These are phyloP conservation scores for Capronia coronata DNA, from an alignment of 2,329 filamentous ascomycete genomes.

Conservation along the genomic window DNA sequence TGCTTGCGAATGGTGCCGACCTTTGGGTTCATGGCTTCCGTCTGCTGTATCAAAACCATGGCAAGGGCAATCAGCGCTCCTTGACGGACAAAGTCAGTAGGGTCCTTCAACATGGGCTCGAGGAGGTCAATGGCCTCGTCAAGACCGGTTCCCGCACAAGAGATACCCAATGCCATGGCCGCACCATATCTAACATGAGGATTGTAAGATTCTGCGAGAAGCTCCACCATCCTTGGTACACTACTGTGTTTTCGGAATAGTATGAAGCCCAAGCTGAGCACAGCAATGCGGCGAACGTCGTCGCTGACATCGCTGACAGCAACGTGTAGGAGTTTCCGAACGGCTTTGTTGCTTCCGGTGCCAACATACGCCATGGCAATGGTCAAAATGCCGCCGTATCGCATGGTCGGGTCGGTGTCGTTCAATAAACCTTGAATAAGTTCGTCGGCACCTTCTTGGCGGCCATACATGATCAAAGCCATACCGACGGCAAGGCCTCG, in stretches of 20 bases:
- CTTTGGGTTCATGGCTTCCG: slow-evolving; percentile 97
- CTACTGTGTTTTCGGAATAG: slow-evolving; percentile 96
- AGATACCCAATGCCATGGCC: slow-evolving; percentile 96
- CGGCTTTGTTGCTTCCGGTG: slow-evolving; percentile 96
- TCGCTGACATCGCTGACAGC: slow-evolving; percentile 98
- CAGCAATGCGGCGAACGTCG: slow-evolving; percentile 88
- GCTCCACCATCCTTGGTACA: slow-evolving; percentile 96
- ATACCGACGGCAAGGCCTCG: slow-evolving; percentile 92
- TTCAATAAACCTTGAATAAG: slow-evolving; percentile 88
- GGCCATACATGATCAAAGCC: slow-evolving; percentile 96
- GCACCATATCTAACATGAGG: slow-evolving; percentile 96
- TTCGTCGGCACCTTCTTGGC: slow-evolving; percentile 89
- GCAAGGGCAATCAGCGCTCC: slow-evolving; percentile 87
- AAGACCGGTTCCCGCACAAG: slow-evolving; percentile 89
- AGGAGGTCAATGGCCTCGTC: slow-evolving; percentile 94
- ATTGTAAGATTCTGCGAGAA: slow-evolving; percentile 97
- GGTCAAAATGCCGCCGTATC: slow-evolving; percentile 98
- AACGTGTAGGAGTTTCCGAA: slow-evolving; percentile 88
- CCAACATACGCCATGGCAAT: slow-evolving; percentile 95
- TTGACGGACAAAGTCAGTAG: slow-evolving; percentile 95
- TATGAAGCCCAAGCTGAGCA: slow-evolving; percentile 97
- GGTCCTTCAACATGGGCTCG: slow-evolving; percentile 99
- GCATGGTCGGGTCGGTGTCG: slow-evolving; percentile 85
- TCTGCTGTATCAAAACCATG: slow-evolving; percentile 99
- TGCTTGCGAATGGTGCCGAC: slow-evolving; percentile 85